Base-by-base conservation (phyloP, 768 basidiomycete genomes). In the Trametes punicea region DNA sequence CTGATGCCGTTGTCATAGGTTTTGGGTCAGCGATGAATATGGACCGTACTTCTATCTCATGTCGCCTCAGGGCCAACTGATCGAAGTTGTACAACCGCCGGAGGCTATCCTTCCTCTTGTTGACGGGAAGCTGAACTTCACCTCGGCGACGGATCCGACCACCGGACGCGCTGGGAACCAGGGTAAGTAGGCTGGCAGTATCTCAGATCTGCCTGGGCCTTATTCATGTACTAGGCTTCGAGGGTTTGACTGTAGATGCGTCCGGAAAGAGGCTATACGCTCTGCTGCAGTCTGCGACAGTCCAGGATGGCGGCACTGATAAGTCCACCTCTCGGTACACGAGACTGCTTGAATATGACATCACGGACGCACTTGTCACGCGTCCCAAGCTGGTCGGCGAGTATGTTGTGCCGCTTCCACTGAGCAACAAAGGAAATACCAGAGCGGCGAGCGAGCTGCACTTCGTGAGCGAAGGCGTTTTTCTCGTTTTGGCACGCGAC, bases 1-100 rank as follows among this genome's bases (percentile, higher is more conserved):
- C 25, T 46, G 3, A 16, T 7, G 21, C 16, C 8, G 1, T 34
- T 29, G 41, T n/a, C n/a, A 29, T 41, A 83, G 82, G 0, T 83
- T 76, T 68, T 86, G 82, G 83, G 73, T 81, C 27, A 81, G 81
- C 61, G 86, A 87, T 64, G 85, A 87, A 69, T 87, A 87, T 60
- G 85, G 84, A 1, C 82, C 83, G 3, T 82, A 83, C 62, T 81
- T 87, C 59, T 84, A 86, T 67, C 75, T 73, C 15, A 80, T 80
- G 67, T 68, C 75, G 0, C 63, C 73, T 0, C 65, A 68, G 23
- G 83, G 84, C 1, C 62, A 74, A 2, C 69, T 87, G 6, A 66
- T 85, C 20, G 74, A 79, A 59, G 78, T 80, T 1, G 84, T 87
- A 39, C 74, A 81, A 62, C 83, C 84, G 0, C 83, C 83, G 0